phyloP scores from a whole-genome alignment of 164 flowering plant genomes.

The Liquidambar formosana region DNA sequence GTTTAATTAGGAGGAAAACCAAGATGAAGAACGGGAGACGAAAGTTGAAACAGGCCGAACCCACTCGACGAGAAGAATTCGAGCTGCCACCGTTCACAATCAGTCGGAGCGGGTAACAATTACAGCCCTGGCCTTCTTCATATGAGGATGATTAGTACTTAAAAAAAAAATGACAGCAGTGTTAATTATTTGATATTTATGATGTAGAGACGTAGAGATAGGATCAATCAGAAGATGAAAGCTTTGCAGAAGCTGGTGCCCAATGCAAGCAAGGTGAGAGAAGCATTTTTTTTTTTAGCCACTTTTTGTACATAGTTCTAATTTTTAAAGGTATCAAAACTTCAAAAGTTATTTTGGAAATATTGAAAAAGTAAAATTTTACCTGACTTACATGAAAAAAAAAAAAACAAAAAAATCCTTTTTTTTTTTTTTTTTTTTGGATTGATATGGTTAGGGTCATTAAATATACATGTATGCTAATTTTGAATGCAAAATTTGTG shows the following conservation, averaged over 20 bases:
- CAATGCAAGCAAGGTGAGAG: slow-evolving; percentile 59
- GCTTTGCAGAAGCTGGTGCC: slow-evolving; percentile 73
- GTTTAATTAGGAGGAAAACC: slow-evolving; percentile 37
- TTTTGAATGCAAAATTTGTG: no score
- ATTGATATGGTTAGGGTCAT: no score
- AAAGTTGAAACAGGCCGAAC: slow-evolving; percentile 36
- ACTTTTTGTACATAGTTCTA: background rate
- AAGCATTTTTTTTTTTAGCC: background rate
- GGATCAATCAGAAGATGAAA: slow-evolving; percentile 75
- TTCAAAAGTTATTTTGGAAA: no score
- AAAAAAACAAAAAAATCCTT: no score
- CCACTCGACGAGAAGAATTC: slow-evolving; percentile 43
- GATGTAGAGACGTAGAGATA: slow-evolving; percentile 57
- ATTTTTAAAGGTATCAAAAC: no score
- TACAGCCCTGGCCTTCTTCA: no score
- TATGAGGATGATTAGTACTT: background rate
- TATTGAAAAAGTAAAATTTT: no score
- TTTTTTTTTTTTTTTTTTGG: no score
- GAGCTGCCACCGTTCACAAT: slow-evolving; percentile 69
- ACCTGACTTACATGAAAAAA: no score
- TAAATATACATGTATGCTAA: no score
- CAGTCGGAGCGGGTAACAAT: slow-evolving; percentile 63
- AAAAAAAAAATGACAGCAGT: background rate
- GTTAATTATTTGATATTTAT: background rate
- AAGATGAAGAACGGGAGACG: slow-evolving; percentile 41